Base-by-base conservation (phyloP, 257 asterid species). In the Solanum lignicaule region DNA sequence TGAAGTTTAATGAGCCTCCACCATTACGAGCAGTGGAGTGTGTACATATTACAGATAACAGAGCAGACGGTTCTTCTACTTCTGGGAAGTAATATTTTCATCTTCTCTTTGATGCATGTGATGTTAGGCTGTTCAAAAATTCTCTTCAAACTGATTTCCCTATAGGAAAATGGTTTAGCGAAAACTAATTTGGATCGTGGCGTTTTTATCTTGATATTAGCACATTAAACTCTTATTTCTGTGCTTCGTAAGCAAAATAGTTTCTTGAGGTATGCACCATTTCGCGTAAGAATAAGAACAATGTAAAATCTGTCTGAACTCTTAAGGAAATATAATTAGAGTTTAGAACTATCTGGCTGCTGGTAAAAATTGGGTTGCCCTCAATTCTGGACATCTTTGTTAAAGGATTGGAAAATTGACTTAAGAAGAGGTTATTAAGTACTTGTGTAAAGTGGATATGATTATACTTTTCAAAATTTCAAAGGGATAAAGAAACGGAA, bases 1-100 rank as follows among this genome's bases (percentile, higher is more conserved):
- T 96, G 90, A 96, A 95, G 89, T 96, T 96, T 74, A 98, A 97
- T 21, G 89, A 87, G 69, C 93, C 97, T 15, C 98, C 99, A 16
- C 98, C 98, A 0, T 16, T 88, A 82, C 92, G 95, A 76, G 32
- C 91, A 25, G 81, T 86, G 79, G 90, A 88, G 82, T 81, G 55
- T 58, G 60, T 83, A 82, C 91, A 87, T 72, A 79, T 84, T 72
- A 91, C 27, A 31, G 91, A 88, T 41, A 87, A 79, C 9, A 78
- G 74, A 55, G 87, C 90, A 36, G 89, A 90, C 39, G 41, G 58
- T 32, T 76, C 86, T 12, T 83, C 87, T 12, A 55, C 74, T 14
- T 78, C 90, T 6, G 25, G 52, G 82, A 32, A 58, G 25, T 81
- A 29, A 65, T 73, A 81, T 5, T 46, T 43, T 29, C 14, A 3